These are phyloP conservation scores for Malus hybrid DNA, from an alignment of 331 rosid species.

Conservation along the genomic window DNA sequence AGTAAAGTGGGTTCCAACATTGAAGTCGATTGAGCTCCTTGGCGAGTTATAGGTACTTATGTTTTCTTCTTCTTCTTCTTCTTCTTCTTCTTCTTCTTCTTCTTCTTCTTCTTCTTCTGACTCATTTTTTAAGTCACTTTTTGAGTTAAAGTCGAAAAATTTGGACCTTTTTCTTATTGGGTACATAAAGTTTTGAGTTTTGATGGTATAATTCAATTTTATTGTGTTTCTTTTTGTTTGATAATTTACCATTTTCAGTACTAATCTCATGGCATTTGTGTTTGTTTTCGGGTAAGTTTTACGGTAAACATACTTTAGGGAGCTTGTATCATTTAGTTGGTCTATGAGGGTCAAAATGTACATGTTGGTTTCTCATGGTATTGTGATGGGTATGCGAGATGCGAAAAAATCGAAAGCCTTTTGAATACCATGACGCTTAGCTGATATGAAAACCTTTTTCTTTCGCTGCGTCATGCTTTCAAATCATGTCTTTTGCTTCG, in stretches of 20 bases:
- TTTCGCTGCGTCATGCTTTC: neutral
- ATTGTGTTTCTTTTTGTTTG: neutral
- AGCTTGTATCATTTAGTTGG: neutral
- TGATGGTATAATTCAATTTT: neutral
- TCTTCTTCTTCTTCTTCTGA: neutral
- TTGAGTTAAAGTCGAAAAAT: neutral
- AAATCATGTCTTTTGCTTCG: neutral
- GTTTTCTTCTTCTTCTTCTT: neutral
- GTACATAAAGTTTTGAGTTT: neutral
- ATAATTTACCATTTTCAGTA: neutral
- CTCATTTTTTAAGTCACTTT: neutral
- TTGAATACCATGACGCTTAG: neutral
- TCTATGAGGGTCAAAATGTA: neutral
- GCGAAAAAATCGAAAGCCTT: neutral
- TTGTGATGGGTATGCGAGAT: neutral
- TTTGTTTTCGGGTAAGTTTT: neutral
- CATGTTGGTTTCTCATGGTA: neutral
- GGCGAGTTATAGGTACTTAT: slow-evolving; percentile 61
- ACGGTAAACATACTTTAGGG: neutral
- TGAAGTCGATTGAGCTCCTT: slow-evolving; percentile 87
- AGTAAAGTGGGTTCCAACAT: slow-evolving; percentile 74
- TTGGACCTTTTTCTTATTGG: neutral
- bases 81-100: too few relatives aligned
- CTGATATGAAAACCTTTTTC: neutral
- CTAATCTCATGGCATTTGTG: neutral